These are phyloP conservation scores for Phytophthora multivora DNA, from an alignment of 352 stramenopile species.

Conservation along the genomic window DNA sequence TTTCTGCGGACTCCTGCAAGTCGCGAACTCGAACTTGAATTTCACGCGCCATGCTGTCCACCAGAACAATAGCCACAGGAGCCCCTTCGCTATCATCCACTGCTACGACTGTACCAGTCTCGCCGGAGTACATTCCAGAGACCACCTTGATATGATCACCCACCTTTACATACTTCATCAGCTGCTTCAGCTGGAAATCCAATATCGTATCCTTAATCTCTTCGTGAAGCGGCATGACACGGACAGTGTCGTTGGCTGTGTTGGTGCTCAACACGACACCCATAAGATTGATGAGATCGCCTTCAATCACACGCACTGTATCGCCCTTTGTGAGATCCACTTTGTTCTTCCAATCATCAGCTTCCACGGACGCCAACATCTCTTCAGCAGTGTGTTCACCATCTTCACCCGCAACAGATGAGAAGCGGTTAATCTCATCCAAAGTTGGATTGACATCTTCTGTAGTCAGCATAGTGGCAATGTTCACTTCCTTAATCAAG, in stretches of 20 bases:
- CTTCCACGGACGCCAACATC: constrained; percentile 71
- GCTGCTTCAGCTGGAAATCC: constrained; percentile 88
- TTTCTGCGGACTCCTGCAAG: constrained; percentile 88
- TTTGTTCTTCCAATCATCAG: constrained; percentile 90
- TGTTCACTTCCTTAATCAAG: constrained; percentile 88
- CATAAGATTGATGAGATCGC: constrained; percentile 90
- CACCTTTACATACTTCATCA: constrained; percentile 93
- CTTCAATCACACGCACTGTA: constrained; percentile 88
- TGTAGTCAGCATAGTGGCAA: constrained; percentile 82
- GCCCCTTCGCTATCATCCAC: constrained; percentile 85
- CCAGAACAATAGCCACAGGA: constrained; percentile 86
- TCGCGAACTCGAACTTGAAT: constrained; percentile 92
- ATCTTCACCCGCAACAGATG: constrained; percentile 60
- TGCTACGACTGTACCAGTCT: constrained; percentile 90
- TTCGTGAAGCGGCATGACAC: constrained; percentile 90
- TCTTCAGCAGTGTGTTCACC: constrained; percentile 73
- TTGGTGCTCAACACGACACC: constrained; percentile 90
- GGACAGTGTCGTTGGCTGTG: constrained; percentile 86
- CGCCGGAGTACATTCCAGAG: constrained; percentile 87
- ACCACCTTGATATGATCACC: constrained; percentile 93
- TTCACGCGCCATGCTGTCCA: constrained; percentile 91
- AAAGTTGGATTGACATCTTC: constrained; percentile 87
- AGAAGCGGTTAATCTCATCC: constrained; percentile 91
- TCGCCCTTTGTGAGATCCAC: constrained; percentile 90
- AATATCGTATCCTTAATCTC: constrained; percentile 92